phyloP scores from a whole-genome alignment of 768 basidiomycete species.

The Podaxis mareebaensis region DNA sequence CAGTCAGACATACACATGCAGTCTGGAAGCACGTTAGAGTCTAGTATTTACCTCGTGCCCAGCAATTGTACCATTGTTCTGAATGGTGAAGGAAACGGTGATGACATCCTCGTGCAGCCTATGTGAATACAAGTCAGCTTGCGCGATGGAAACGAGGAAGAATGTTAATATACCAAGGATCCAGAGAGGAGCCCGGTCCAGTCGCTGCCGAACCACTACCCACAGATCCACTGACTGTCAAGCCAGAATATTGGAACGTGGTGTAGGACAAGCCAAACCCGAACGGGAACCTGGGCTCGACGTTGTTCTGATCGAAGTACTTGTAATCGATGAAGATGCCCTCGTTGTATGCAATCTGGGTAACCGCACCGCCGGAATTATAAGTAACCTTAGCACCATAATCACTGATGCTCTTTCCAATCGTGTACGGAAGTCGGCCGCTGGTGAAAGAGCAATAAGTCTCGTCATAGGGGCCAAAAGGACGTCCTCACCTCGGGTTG shows the following conservation, averaged over 20 bases:
- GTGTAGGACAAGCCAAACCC: constrained; percentile 61
- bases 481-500: constrained; percentile 50
- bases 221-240: constrained; percentile 42
- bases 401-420: constrained; percentile 53
- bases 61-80: constrained; percentile 52
- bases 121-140: background rate
- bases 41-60: constrained; percentile 51
- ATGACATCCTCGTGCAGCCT: constrained; percentile 55
- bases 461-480: background rate
- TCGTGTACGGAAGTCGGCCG: constrained; percentile 50
- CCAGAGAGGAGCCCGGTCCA: constrained; percentile 51
- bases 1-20: background rate
- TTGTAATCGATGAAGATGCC: constrained; percentile 60
- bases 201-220: constrained; percentile 43
- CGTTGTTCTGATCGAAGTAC: constrained; percentile 50
- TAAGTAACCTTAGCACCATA: constrained; percentile 54
- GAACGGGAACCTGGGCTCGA: constrained; percentile 50
- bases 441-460: constrained; percentile 22
- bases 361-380: constrained; percentile 34
- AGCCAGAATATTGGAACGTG: constrained; percentile 48
- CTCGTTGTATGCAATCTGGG: constrained; percentile 59
- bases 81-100: constrained; percentile 52
- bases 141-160: background rate
- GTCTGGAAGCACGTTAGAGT: background rate
- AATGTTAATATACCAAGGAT: constrained; percentile 40